These are phyloP conservation scores for Ganoderma meredithae DNA, from an alignment of 1,284 basidiomycete species.

Conservation along the genomic window DNA sequence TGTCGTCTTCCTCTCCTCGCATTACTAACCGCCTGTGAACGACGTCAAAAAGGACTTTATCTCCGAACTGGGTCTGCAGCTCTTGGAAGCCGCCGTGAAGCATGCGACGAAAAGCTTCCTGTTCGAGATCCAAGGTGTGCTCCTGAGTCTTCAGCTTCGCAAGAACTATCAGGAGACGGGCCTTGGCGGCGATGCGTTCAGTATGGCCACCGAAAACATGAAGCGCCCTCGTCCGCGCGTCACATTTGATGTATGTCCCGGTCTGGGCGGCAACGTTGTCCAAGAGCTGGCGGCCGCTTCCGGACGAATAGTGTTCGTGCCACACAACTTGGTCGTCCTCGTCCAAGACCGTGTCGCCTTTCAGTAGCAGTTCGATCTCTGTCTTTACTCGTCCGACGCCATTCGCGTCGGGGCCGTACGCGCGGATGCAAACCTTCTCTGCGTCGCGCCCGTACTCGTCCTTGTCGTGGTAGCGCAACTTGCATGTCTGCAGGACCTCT, in stretches of 20 bases:
- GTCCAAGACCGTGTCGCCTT: conserved; percentile 46
- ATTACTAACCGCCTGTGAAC: conserved; percentile 43
- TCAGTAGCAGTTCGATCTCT: conserved; percentile 45
- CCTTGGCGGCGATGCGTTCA: conserved; percentile 41
- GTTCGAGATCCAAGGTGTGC: conserved; percentile 46
- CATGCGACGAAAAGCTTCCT: conserved; percentile 43
- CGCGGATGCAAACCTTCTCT: conserved; percentile 46
- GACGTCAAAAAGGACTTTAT: conserved; percentile 51
- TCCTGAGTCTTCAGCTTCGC: conserved; percentile 44
- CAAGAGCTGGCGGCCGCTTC: conserved; percentile 46
- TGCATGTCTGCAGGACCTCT: conserved; percentile 37
- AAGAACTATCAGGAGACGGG: conserved; percentile 32
- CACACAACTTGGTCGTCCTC: conserved; percentile 46
- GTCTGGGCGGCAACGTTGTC: conserved; percentile 44
- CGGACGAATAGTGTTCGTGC: conserved; percentile 54
- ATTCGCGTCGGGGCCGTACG: conserved; percentile 46
- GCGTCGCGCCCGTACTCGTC: conserved; percentile 30
- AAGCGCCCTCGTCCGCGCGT: conserved; percentile 47
- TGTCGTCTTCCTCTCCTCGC: conserved; percentile 43
- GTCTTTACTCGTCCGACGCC: conserved; percentile 46
- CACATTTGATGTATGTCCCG: conserved; percentile 47
- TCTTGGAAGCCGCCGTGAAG: conserved; percentile 46
- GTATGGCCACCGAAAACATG: conserved; percentile 46
- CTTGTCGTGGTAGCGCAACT: conserved; percentile 44
- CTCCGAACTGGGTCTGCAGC: conserved; percentile 47